Evolutionary conservation across 345 rosid species (phyloP), one percentile per base, ranked within the genome.

Genomic region (Citrus inodora): DNA sequence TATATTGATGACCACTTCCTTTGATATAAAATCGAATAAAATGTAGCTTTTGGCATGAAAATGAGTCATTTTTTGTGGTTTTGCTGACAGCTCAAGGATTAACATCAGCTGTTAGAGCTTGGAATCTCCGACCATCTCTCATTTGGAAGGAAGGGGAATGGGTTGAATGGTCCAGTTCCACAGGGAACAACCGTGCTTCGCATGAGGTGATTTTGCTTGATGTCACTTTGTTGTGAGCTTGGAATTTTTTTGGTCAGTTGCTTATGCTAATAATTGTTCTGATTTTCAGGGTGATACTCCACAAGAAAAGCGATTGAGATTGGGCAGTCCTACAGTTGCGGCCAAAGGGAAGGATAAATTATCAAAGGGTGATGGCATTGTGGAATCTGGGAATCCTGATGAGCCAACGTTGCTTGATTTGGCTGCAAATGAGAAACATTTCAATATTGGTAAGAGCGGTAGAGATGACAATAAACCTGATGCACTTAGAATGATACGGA

Each of bases 41-140:
- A 59, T 60, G 16, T 82, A 40, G 63, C 21, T 61, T 78, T 42
- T 69, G 64, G 58, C 67, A 56, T 61, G 48, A 40, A 60, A 30
- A 30, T 68, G 25, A 59, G 56, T 76, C 74, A 63, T 42, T 55
- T 75, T 53, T 25, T 80, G 40, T 56, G 64, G 22, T 78, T 77
- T 67, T 83, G 73, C 66, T 67, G 85, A 78, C 89, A 97, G 99
- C 88, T 35, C 89, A 83, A 80, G 93, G 93, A 72, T 89, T 94
- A 82, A 90, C 85, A 25, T 71, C 88, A 61, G 80, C 76, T 40
- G 82, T 91, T 70, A 87, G 84, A 87, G 90, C 94, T 51, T 94
- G 97, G 97, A 86, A 92, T 83, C 97, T 94, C 68, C 92, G 95
- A 58, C 92, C 98, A 73, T 94, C 98, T 84, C 88, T 92, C 75